Evolutionary conservation across 2,329 filamentous ascomycete genomes (phyloP).

Genomic region (Colletotrichum kahawae): DNA sequence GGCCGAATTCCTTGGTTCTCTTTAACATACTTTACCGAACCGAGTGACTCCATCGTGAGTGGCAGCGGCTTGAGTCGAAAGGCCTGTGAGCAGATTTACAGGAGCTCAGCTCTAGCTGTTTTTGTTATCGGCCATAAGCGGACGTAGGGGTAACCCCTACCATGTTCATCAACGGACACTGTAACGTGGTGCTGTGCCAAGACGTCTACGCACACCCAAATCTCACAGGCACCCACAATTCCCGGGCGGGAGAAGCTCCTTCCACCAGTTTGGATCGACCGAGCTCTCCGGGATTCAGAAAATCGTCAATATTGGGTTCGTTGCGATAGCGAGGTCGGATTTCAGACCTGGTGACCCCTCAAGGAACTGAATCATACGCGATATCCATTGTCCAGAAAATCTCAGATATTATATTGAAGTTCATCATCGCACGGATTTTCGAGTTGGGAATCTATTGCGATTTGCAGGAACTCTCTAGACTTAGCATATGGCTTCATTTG

Average conservation of each 20-base stretch:
- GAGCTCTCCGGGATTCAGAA: not conserved
- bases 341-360: not conserved
- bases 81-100: not conserved
- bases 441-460: too few species aligned
- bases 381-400: too few species aligned
- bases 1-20: not conserved
- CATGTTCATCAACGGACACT: not conserved
- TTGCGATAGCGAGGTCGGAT: not conserved
- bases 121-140: not conserved
- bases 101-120: not conserved
- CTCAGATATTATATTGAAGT: not conserved
- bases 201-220: not conserved
- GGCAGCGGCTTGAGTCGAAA: not conserved
- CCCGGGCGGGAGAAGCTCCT: not conserved
- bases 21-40: constrained; percentile 1
- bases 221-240: not conserved
- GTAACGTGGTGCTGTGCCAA: not conserved
- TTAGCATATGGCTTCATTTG: not conserved
- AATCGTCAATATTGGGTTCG: not conserved
- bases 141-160: not conserved
- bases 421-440: too few species aligned
- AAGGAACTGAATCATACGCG: too few species aligned
- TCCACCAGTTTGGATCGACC: not conserved
- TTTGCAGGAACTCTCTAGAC: too few species aligned
- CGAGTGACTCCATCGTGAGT: not conserved